These are phyloP conservation scores for Paramecium biaurelia DNA, from an alignment of 73 alveolate species.

Conservation along the genomic window DNA sequence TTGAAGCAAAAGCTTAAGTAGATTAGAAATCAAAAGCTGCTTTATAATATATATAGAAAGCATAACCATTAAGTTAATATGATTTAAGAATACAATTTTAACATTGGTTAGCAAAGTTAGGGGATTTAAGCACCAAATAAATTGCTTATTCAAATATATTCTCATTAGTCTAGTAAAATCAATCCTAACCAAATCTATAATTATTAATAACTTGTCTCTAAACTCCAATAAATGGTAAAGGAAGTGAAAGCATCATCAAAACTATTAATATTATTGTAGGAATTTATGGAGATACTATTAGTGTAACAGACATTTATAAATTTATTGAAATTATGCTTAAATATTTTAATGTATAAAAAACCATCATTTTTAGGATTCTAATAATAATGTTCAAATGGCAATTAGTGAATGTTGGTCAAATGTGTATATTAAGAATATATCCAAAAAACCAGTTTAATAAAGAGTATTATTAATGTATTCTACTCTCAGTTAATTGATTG, in stretches of 20 bases:
- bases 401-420: slow-evolving; percentile 25
- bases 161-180: background rate
- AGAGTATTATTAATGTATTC: background rate
- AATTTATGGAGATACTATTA: background rate
- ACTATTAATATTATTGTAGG: slow-evolving; percentile 31
- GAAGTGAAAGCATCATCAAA: slow-evolving; percentile 25
- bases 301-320: slow-evolving; percentile 1
- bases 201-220: background rate
- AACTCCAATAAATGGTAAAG: slow-evolving; percentile 19
- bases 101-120: slow-evolving; percentile 10
- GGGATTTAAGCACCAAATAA: slow-evolving; percentile 20
- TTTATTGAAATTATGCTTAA: background rate
- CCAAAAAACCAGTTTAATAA: background rate
- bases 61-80: slow-evolving; percentile 7
- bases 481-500: background rate
- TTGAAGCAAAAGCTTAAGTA: background rate
- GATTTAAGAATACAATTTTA: slow-evolving; percentile 23
- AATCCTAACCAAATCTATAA: background rate
- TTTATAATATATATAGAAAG: background rate
- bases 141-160: background rate
- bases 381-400: background rate
- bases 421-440: background rate
- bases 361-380: background rate
- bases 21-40: background rate
- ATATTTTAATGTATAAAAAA: background rate